Evolutionary conservation across 169 alveolate genomes (phyloP).

Genomic region (Plasmodium gonderi): DNA sequence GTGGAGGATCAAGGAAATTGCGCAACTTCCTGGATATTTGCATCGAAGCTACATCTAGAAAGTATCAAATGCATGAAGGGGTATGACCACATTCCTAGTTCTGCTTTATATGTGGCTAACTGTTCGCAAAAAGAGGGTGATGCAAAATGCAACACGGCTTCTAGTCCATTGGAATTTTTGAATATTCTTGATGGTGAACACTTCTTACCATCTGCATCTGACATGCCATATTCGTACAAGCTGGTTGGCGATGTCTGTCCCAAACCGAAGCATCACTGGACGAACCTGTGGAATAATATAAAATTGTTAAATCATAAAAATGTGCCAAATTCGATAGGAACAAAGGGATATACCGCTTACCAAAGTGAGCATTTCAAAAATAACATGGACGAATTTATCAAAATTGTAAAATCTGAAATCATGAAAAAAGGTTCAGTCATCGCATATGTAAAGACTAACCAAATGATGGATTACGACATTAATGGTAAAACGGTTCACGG

Average conservation of each 20-base stretch:
- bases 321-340: not conserved
- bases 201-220: not conserved
- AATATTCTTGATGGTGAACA: not conserved
- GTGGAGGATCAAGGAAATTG: conserved; percentile 28
- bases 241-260: not conserved
- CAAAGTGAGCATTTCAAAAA: not conserved
- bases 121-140: not conserved
- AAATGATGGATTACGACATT: conserved; percentile 7
- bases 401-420: conserved; percentile 19
- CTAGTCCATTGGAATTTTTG: conserved; percentile 1
- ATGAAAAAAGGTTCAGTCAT: conserved; percentile 61
- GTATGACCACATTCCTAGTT: not conserved
- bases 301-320: not conserved
- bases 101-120: conserved; percentile 19
- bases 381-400: conserved; percentile 17
- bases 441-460: conserved; percentile 36
- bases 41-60: conserved; percentile 63
- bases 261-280: not conserved
- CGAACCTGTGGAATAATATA: not conserved
- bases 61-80: conserved; percentile 59
- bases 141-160: not conserved
- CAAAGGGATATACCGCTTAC: not conserved
- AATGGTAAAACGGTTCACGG: conserved; percentile 47
- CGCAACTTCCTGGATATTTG: conserved; percentile 74
- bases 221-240: not conserved